Percentiles rank a stretch among this genome's conserved stretches.
Evolutionary conservation across 164 flowering plant genomes (phyloP).

Genomic region (Piper longum): DNA sequence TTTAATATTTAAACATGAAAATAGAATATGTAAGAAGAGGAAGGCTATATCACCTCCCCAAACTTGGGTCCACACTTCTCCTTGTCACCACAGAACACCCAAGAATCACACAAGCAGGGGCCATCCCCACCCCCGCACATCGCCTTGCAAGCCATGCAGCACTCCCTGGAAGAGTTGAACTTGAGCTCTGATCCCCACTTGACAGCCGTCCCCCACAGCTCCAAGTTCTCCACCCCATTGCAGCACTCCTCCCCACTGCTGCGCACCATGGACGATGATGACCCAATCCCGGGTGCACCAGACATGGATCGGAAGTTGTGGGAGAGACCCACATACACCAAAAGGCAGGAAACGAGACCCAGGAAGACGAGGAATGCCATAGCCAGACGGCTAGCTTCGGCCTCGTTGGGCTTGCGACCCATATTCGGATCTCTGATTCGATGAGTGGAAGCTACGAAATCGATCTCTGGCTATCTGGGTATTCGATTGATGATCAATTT

Average conservation of each 20-base stretch:
- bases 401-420: conserved; percentile 43
- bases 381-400: conserved; percentile 29
- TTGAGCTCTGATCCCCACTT: conserved; percentile 87
- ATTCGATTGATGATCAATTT: background rate
- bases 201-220: conserved; percentile 90
- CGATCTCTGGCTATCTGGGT: background rate
- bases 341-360: conserved; percentile 31
- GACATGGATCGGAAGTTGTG: conserved; percentile 15
- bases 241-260: conserved; percentile 29
- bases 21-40: background rate
- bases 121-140: conserved; percentile 78
- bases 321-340: conserved; percentile 41
- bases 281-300: background rate
- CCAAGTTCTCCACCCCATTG: conserved; percentile 59
- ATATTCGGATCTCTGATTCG: conserved; percentile 8
- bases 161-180: conserved; percentile 52
- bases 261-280: no score
- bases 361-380: conserved; percentile 25
- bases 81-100: conserved; percentile 84
- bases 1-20: background rate
- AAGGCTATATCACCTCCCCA: conserved; percentile 51
- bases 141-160: conserved; percentile 72
- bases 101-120: conserved; percentile 77
- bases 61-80: conserved; percentile 56
- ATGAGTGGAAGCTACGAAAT: background rate